phyloP scores from a whole-genome alignment of 2,329 filamentous ascomycete genomes.

The Fusarium praegraminearum region DNA sequence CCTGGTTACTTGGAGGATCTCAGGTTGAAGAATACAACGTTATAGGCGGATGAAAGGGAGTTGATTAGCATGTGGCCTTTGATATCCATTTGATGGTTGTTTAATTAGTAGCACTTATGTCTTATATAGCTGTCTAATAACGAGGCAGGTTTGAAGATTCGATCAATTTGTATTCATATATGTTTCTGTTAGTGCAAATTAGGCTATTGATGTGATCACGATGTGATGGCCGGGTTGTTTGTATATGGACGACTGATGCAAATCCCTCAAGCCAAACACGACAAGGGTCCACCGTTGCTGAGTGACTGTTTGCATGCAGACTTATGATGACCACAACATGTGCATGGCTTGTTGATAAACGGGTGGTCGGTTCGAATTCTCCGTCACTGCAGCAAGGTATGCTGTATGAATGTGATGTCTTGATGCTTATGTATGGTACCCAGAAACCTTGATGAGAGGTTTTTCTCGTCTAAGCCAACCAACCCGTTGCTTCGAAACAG shows the following conservation, averaged over 20 bases:
- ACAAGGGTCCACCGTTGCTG: constrained; percentile 22
- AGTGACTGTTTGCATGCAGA: constrained; percentile 9
- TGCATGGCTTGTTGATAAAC: constrained; percentile 3
- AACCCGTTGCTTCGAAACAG: background rate
- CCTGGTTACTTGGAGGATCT: background rate
- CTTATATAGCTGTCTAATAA: constrained; percentile 35
- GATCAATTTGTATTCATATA: background rate
- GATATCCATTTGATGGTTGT: constrained; percentile 42
- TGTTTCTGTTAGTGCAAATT: background rate
- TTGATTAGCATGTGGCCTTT: constrained; percentile 32
- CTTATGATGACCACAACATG: background rate
- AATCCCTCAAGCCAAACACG: constrained; percentile 36
- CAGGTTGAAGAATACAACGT: constrained; percentile 3
- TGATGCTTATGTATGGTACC: background rate
- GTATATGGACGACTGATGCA: constrained; percentile 26
- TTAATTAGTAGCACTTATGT: constrained; percentile 30
- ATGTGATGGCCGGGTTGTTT: background rate
- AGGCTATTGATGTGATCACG: constrained; percentile 4
- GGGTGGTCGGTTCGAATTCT: constrained; percentile 36
- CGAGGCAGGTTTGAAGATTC: constrained; percentile 20
- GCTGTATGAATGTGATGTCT: background rate
- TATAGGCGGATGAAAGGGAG: constrained; percentile 13
- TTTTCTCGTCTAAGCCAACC: background rate
- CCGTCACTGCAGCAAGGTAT: constrained; percentile 9
- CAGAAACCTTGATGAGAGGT: constrained; percentile 1